Conservation (phyloP, 1,284 basidiomycete species). For the Heterobasidion parviporum region DNA sequence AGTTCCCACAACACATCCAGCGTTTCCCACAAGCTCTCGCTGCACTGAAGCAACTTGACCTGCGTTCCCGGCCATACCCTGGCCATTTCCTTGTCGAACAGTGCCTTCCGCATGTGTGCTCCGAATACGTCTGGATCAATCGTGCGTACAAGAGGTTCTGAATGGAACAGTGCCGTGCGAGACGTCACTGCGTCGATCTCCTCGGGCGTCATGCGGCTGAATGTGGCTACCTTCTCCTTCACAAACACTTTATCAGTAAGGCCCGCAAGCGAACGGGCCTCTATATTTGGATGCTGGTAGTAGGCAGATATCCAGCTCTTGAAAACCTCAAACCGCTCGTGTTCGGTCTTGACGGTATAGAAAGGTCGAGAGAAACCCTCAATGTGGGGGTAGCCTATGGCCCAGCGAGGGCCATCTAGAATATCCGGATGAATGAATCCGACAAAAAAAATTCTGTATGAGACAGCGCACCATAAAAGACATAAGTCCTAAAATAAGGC, state of each 20-base stretch:
- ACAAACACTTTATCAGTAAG: background rate
- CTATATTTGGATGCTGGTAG: background rate
- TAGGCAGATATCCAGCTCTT: background rate
- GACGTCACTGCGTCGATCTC: background rate
- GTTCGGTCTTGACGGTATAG: background rate
- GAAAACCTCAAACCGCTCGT: background rate
- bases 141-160: background rate
- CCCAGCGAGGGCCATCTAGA: background rate
- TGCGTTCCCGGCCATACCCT: background rate
- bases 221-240: background rate
- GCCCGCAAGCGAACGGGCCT: background rate
- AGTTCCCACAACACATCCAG: background rate
- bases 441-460: background rate
- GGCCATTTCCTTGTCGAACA: background rate
- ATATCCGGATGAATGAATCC: background rate
- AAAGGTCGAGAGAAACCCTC: background rate
- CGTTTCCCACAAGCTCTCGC: background rate
- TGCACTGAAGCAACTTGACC: conserved; percentile 2
- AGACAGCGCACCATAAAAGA: background rate
- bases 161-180: background rate
- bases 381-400: background rate
- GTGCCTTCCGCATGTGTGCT: background rate
- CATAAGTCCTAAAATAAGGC: background rate
- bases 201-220: background rate
- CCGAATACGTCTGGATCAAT: background rate